Evolutionary conservation across 2,329 filamentous ascomycete genomes (phyloP), one percentile per base, ranked within the genome.

Genomic region (Paecilomyces formosus): DNA sequence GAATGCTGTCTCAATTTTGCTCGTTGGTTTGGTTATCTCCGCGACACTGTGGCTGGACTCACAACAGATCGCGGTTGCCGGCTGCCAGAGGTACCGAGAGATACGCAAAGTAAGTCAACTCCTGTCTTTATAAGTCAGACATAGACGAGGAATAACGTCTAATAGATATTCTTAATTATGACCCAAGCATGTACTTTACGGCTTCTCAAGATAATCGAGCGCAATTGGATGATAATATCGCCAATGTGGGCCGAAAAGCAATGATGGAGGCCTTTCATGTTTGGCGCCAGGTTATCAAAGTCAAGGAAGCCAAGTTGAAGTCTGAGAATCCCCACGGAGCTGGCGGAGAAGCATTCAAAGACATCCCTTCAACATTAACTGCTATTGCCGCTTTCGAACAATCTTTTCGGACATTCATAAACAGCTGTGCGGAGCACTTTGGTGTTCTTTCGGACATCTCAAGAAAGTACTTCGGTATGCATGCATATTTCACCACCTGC

Each of bases 1-100:
- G 62, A 66, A 9, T 57, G 64, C 21, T 64, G 65, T 15, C 53
- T 67, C 26, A 62, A 53, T 24, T 49, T 67, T 30, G 33, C 65
- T 18, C 62, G 62, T 5, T 66, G 65, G 66, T 61, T 63, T 55
- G 63, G 55, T 1, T 67, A 66, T 55, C 61, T 68, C 30, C 66
- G 66, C 15, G 65, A 67, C 35, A 65, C 62, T 9, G 66, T 65
- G 11, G 66, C 64, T 30, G 62, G 62, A 15, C 59, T 68, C 3
- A 58, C 61, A 15, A 58, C 53, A 22, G 28, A 62, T 39, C 57
- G 60, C 5, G 33, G 55, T 22, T 66, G 63, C 31, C 64, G 55
- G 39, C 51, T 67, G 22, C 60, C 61, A 18, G 58, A 59, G 5
- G 26, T 54, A 22, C 31, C 24, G n/a, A 57, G 60, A 13, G 30